Conservation (phyloP, 2,329 filamentous ascomycete genomes). For the Apiospora pterosperma region DNA sequence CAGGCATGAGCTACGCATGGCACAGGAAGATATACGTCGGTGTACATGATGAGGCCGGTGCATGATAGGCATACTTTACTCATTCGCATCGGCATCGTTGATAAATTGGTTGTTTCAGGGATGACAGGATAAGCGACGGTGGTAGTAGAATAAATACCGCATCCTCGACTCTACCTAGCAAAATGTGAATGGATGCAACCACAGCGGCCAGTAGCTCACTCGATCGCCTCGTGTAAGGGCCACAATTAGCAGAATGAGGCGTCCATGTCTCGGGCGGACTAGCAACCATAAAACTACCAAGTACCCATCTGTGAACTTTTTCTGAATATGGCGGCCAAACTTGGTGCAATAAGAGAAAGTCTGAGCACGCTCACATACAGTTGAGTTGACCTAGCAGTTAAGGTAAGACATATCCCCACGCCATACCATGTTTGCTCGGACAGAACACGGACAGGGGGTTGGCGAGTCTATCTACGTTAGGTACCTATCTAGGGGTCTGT, state of each 20-base stretch:
- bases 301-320: conserved; percentile 3
- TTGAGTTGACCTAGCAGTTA: background rate
- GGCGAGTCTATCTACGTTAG: background rate
- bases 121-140: background rate
- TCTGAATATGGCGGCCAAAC: background rate
- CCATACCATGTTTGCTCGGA: background rate
- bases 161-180: background rate
- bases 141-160: background rate
- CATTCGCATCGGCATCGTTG: background rate
- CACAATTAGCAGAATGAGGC: background rate
- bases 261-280: conserved; percentile 6
- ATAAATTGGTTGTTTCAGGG: background rate
- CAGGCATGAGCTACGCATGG: background rate
- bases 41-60: background rate
- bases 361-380: background rate
- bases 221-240: background rate
- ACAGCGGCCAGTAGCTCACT: background rate
- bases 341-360: background rate
- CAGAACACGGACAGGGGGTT: background rate
- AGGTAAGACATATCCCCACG: background rate
- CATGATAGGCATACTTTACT: background rate
- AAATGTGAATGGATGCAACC: background rate
- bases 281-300: background rate
- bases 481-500: background rate
- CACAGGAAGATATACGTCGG: background rate